A percentile compares a stretch with the other conserved stretches of the same genome.
These are phyloP conservation scores for Tephrocybe rancida DNA, from an alignment of 768 basidiomycete species.

Conservation along the genomic window DNA sequence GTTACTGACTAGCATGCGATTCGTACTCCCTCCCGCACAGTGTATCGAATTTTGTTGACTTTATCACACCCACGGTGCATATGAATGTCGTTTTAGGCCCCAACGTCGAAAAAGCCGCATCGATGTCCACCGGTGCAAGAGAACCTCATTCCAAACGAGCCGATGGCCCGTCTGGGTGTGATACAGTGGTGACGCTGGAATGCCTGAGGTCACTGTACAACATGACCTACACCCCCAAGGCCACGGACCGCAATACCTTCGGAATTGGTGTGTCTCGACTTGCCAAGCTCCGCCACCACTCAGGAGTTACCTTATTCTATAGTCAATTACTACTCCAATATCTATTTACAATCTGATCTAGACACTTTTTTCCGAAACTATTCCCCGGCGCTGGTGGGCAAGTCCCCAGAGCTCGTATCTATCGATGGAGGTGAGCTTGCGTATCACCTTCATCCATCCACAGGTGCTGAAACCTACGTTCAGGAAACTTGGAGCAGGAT, in stretches of 20 bases:
- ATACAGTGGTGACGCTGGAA: constrained; percentile 25
- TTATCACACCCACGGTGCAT: constrained; percentile 37
- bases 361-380: constrained; percentile 45
- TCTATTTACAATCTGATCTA: constrained; percentile 43
- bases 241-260: constrained; percentile 26
- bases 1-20: constrained; percentile 24
- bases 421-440: constrained; percentile 44
- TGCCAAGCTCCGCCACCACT: background rate
- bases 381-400: constrained; percentile 38
- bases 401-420: constrained; percentile 38
- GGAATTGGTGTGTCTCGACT: constrained; percentile 28
- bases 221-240: constrained; percentile 32
- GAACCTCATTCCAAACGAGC: constrained; percentile 8
- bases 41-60: constrained; percentile 31
- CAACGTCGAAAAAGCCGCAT: background rate
- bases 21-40: constrained; percentile 33
- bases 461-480: background rate
- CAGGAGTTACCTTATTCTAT: background rate
- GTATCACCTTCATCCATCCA: background rate
- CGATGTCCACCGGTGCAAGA: no score
- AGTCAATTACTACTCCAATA: constrained; percentile 48
- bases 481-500: constrained; percentile 21
- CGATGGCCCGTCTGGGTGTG: constrained; percentile 18
- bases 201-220: constrained; percentile 37
- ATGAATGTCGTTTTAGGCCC: constrained; percentile 22